phyloP scores from a whole-genome alignment of 148 eudicot genomes.

The Rhododendron henanense region DNA sequence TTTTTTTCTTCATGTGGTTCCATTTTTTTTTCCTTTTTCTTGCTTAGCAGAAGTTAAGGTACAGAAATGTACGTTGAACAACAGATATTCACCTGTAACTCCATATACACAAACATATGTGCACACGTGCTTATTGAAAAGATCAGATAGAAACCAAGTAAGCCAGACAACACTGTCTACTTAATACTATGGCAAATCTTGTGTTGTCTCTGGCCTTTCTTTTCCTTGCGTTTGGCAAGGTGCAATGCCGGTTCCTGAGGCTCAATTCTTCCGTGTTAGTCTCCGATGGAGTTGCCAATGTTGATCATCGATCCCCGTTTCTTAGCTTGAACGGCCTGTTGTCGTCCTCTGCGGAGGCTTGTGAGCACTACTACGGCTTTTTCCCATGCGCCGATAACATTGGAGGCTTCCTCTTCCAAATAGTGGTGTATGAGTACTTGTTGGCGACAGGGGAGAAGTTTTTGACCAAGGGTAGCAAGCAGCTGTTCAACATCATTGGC shows the following conservation, averaged over 20 bases:
- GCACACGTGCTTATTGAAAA: no score
- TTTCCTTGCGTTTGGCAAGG: conserved; percentile 6
- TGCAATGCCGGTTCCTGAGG: conserved; percentile 15
- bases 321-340: neutral
- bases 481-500: conserved; percentile 29
- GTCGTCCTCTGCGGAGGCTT: neutral
- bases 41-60: neutral
- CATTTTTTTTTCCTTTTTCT: neutral
- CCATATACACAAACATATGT: no score
- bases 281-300: conserved; percentile 24
- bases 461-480: conserved; percentile 25
- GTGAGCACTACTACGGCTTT: conserved; percentile 28
- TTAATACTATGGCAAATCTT: neutral
- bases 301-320: neutral
- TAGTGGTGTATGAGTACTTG: conserved; percentile 25
- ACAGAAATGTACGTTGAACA: neutral
- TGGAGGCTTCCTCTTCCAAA: conserved; percentile 27
- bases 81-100: neutral
- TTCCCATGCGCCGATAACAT: conserved; percentile 39
- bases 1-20: neutral
- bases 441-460: conserved; percentile 25
- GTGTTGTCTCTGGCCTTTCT: neutral
- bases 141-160: neutral
- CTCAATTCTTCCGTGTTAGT: conserved; percentile 16
- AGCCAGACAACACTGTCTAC: neutral